Base-by-base conservation (phyloP, 495 filamentous ascomycete species). In the Parmelia sp. region DNA sequence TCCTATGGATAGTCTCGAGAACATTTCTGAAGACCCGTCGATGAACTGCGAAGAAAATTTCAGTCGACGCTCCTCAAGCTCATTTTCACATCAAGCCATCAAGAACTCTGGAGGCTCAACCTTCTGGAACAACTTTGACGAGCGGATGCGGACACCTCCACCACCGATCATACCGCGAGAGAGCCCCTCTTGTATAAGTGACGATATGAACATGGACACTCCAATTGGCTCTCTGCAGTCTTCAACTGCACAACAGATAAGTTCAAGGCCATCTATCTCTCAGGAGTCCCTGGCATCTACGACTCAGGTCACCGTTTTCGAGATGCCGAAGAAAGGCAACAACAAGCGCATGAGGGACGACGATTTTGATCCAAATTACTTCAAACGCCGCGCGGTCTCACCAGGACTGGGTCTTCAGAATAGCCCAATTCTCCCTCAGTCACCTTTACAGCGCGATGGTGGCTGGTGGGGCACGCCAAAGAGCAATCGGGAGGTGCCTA, bases 371-470 rank as follows among this genome's bases (percentile, higher is more conserved):
- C 86, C 89, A 11, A 85, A 87, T 19, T 87, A 88, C 62, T 90
- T 99, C 78, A 99, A 99, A 75, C 84, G 94, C 25, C 84, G 94
- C 39, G 94, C 94, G 17, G 94, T 99, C 4, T 94, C 90, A 47
- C 94, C 94, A 8, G 90, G 94, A 21, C 85, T 96, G 81, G 95
- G 92, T 70, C 88, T 88, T 4, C 90, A 95, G 70, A 93, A 92
- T 73, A 92, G 88, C 61, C 92, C 92, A 0, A 82, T 94, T n/a
- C 82, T 93, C 76, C 76, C 81, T 3, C 89, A 96, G 73, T 90
- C 87, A 40, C 90, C 92, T 5, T 78, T 85, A 44, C 83, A 90
- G 71, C 78, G 85, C 53, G 88, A 90, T 55, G 78, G 74, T 42
- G 83, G 80, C n/a, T 82, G 86, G 47, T 91, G 89, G 91, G 89